A percentile compares a stretch with the other conserved stretches of the same genome.
Conservation (phyloP, 208 protist species). For the Vickermania ingenoplastis region DNA sequence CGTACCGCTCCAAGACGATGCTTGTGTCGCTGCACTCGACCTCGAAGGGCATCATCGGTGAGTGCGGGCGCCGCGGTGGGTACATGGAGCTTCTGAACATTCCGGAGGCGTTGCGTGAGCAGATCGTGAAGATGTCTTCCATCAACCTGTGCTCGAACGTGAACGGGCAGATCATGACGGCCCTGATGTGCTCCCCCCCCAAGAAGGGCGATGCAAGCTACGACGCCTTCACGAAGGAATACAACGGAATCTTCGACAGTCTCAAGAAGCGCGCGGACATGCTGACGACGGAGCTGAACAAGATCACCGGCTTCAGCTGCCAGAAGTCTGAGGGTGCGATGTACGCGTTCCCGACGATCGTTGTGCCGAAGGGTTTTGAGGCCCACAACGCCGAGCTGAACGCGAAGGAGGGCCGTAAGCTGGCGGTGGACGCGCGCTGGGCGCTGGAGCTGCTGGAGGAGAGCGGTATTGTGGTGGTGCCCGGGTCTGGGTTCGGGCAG, state of each 20-base stretch:
- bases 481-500: slow-evolving; percentile 95
- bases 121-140: slow-evolving; percentile 95
- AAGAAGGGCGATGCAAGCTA: slow-evolving; percentile 86
- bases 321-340: slow-evolving; percentile 93
- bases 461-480: slow-evolving; percentile 94
- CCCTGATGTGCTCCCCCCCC: slow-evolving; percentile 95
- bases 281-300: slow-evolving; percentile 85
- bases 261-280: slow-evolving; percentile 52
- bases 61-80: slow-evolving; percentile 97
- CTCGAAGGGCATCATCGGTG: slow-evolving; percentile 97
- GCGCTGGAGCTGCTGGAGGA: slow-evolving; percentile 93
- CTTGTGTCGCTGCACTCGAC: slow-evolving; percentile 94
- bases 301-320: slow-evolving; percentile 90
- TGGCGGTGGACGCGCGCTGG: slow-evolving; percentile 93
- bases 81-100: slow-evolving; percentile 93
- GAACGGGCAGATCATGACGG: slow-evolving; percentile 90
- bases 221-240: slow-evolving; percentile 76
- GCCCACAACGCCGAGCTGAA: slow-evolving; percentile 46
- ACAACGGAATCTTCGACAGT: slow-evolving; percentile 58
- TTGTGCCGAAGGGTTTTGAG: slow-evolving; percentile 74
- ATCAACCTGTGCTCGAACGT: slow-evolving; percentile 97
- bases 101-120: slow-evolving; percentile 36
- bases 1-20: slow-evolving; percentile 53
- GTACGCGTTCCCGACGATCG: slow-evolving; percentile 97
- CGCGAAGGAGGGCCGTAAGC: slow-evolving; percentile 44